Evolutionary conservation across 2,329 filamentous ascomycete species (phyloP), one percentile per base, ranked within the genome.

Genomic region (Alternaria novae-zelandiae): DNA sequence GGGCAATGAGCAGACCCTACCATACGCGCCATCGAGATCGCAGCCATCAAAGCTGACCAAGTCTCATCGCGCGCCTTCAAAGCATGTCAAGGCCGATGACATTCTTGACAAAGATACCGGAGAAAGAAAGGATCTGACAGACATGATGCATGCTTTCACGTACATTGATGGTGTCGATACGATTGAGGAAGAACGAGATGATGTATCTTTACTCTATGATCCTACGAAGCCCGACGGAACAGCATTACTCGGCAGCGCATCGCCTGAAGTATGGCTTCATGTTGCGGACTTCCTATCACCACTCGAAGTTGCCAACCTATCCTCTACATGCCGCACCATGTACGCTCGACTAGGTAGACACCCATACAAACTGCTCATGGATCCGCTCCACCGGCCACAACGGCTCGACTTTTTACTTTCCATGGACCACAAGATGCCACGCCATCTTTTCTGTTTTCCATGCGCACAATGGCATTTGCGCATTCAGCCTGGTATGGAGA

Each of bases 401-500:
- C 84, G 83, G 54, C 78, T 83, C 49, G 76, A 83, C 5, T 88
- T 89, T 70, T 80, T 90, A 6, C 71, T 82, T 12, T 73, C 77
- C 3, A 80, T 89, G 70, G 86, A 89, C 64, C 72, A 77, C 12
- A 73, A 81, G 15, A 78, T 87, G 17, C 87, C 87, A 3, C 79
- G 83, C 36, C 86, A 89, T 68, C 81, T 90, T 7, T 82, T 89
- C 57, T 90, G 88, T 74, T 87, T 88, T 70, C 83, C 84, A 6
- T 90, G 88, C 71, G 82, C 78, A 13, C 80, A 77, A 59, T 89
- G 86, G 74, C 88, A 90, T 71, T 74, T 81, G 6, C 83, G 88
- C 46, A 85, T 81, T 2, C 80, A 85, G 55, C 82, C 82, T 36
- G 87, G 87, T 17, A 67, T 81, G 32, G 88, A 90, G 70, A 82